These are phyloP conservation scores for Pseudonitzschia pungens DNA, from an alignment of 108 stramenopile genomes.

Conservation along the genomic window DNA sequence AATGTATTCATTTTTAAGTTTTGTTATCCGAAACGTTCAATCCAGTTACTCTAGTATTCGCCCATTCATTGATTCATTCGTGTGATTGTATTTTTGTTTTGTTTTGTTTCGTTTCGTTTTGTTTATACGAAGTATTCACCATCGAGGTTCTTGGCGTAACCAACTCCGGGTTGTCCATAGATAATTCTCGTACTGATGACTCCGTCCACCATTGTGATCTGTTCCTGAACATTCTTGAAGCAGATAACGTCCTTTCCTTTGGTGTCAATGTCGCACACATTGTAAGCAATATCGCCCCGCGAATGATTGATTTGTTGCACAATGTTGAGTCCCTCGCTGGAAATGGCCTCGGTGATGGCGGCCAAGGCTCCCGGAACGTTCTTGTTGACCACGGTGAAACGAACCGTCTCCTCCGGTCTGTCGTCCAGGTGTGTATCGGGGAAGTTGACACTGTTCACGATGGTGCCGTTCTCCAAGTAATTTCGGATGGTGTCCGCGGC, in stretches of 20 bases:
- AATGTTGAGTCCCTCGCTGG: constrained; percentile 74
- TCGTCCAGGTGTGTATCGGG: constrained; percentile 69
- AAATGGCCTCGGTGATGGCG: constrained; percentile 82
- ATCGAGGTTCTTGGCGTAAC: constrained; percentile 88
- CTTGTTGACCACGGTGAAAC: constrained; percentile 88
- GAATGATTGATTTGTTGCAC: constrained; percentile 92
- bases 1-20: not conserved
- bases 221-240: constrained; percentile 83
- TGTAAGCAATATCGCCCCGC: constrained; percentile 86
- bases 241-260: constrained; percentile 53
- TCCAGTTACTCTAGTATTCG: not conserved
- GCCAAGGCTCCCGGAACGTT: constrained; percentile 88
- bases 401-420: constrained; percentile 61
- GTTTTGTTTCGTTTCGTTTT: too few relatives aligned
- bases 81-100: too few relatives aligned
- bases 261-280: constrained; percentile 86
- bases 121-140: constrained; percentile 84
- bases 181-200: constrained; percentile 80
- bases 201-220: constrained; percentile 88
- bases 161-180: constrained; percentile 74
- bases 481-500: constrained; percentile 87
- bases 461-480: constrained; percentile 85
- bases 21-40: not conserved
- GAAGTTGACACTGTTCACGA: constrained; percentile 91
- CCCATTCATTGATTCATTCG: not conserved